Evolutionary conservation across 148 eudicot genomes (phyloP), one percentile per base, ranked within the genome.

Genomic region (Salicornia ramosissima): DNA sequence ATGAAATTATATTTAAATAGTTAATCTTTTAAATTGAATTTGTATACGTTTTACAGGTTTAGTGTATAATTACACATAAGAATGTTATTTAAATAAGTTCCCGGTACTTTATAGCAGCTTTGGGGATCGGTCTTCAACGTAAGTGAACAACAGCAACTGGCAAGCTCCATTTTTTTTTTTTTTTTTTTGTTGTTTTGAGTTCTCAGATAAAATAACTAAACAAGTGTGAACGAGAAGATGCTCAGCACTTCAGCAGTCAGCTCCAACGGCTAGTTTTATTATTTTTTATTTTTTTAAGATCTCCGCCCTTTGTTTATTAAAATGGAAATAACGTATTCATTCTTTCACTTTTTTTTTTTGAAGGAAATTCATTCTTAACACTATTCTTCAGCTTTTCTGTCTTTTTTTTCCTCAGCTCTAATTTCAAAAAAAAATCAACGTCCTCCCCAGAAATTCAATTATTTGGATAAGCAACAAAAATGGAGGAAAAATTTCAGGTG

Each of bases 231-330:
- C 33, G 22, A 46, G 22, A 28, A 46, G 43, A 2, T 18, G 5
- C 4, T 5, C 67, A 29, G n/a, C n/a, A n/a, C n/a, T n/a, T n/a
- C n/a, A n/a, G n/a, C n/a, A n/a, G n/a, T n/a, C n/a, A n/a, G 50
- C 68, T 34, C 70, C 67, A 76, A 76, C 79, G 79, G 74, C 79
- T 76, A 70, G 28, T 49, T n/a, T n/a, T 63, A 36, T 8, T 8
- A 8, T 36, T 49, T 66, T 12, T 0, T 25, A 6, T 29, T 45
- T 58, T 7, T 64, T 33, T 33, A 31, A 74, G 63, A 28, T 18
- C 3, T 50, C 42, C 57, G 31, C 15, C 50, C 29, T 42, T 25
- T 30, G 49, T 67, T 49, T 21, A 26, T 36, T 56, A 66, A 66
- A 45, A 46, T 46, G 9, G 0, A 46, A 14, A 2, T 21, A 2